Conservation (phyloP, 371 early-diverging fungal species). For the Rhizomucor pusillus region DNA sequence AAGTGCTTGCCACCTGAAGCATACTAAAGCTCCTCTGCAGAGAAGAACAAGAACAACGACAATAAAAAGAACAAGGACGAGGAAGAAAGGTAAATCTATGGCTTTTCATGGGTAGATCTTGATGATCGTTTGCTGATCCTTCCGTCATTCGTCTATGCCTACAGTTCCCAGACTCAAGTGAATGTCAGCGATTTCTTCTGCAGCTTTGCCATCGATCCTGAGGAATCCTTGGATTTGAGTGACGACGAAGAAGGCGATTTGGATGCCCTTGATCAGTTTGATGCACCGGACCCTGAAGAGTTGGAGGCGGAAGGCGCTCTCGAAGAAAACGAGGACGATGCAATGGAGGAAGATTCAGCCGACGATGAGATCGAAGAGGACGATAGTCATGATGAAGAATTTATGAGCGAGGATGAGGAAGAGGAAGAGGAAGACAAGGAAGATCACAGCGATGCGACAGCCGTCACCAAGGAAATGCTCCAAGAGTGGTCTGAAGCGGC, state of each 20-base stretch:
- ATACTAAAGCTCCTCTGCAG: background rate
- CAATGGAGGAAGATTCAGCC: slow-evolving; percentile 13
- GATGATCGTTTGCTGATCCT: background rate
- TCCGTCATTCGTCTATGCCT: slow-evolving; percentile 1
- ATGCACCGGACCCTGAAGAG: slow-evolving; percentile 21
- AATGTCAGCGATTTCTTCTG: slow-evolving; percentile 39
- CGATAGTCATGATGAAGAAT: slow-evolving; percentile 28
- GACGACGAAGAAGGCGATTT: slow-evolving; percentile 43
- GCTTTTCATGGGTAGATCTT: background rate
- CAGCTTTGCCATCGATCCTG: slow-evolving; percentile 33
- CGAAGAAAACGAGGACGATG: slow-evolving; percentile 41
- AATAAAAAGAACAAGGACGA: background rate
- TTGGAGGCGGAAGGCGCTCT: slow-evolving; percentile 30
- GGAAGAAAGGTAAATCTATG: background rate
- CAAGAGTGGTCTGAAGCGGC: slow-evolving; percentile 36
- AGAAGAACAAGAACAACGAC: slow-evolving; percentile 7
- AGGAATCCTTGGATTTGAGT: slow-evolving; percentile 39
- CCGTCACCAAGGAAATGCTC: slow-evolving; percentile 37
- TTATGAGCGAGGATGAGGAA: slow-evolving; percentile 26
- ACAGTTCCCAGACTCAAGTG: slow-evolving; percentile 13
- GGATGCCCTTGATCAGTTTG: slow-evolving; percentile 32
- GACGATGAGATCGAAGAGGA: slow-evolving; percentile 31
- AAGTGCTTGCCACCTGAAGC: background rate
- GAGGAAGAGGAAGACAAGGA: slow-evolving; percentile 20
- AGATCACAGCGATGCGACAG: slow-evolving; percentile 14